Evolutionary conservation across 768 basidiomycete genomes (phyloP).

Genomic region (Xerocomellus amylosporus): DNA sequence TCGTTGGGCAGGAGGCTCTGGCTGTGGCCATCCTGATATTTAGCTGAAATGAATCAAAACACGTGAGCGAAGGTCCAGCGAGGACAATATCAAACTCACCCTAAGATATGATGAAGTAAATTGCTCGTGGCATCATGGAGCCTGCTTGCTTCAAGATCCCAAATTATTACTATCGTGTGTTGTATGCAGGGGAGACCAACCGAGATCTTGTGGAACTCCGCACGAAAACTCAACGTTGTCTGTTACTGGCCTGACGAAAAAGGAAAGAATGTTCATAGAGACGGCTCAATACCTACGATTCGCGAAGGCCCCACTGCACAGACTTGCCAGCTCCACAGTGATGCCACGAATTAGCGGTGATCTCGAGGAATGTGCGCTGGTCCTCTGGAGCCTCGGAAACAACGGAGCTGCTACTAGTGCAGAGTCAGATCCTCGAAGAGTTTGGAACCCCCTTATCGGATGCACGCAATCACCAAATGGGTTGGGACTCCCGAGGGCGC

Average conservation of each 20-base stretch:
- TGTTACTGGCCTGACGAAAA: background rate
- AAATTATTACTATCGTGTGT: slow-evolving; percentile 9
- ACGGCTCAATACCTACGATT: too few relatives aligned
- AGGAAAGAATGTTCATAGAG: too few relatives aligned
- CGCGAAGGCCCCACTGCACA: too few relatives aligned
- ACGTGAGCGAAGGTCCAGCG: slow-evolving; percentile 17
- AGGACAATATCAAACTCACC: slow-evolving; percentile 15
- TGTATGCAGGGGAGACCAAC: background rate
- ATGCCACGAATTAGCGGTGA: too few relatives aligned
- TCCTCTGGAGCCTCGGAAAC: too few relatives aligned
- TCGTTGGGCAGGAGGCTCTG: slow-evolving; percentile 3
- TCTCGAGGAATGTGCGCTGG: too few relatives aligned
- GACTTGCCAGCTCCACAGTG: too few relatives aligned
- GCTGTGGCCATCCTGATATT: slow-evolving; percentile 17
- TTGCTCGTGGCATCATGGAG: slow-evolving; percentile 12
- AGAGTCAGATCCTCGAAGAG: too few relatives aligned
- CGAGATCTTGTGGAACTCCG: slow-evolving; percentile 6
- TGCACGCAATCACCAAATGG: too few relatives aligned
- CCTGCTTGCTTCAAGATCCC: slow-evolving; percentile 1
- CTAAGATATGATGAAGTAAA: background rate
- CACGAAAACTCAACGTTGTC: slow-evolving; percentile 15
- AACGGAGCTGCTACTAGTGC: too few relatives aligned
- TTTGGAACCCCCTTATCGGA: too few relatives aligned
- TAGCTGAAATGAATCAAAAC: slow-evolving; percentile 9
- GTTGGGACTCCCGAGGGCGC: too few relatives aligned